Base-by-base conservation (phyloP, 257 asterid genomes). In the Phtheirospermum japonicum region DNA sequence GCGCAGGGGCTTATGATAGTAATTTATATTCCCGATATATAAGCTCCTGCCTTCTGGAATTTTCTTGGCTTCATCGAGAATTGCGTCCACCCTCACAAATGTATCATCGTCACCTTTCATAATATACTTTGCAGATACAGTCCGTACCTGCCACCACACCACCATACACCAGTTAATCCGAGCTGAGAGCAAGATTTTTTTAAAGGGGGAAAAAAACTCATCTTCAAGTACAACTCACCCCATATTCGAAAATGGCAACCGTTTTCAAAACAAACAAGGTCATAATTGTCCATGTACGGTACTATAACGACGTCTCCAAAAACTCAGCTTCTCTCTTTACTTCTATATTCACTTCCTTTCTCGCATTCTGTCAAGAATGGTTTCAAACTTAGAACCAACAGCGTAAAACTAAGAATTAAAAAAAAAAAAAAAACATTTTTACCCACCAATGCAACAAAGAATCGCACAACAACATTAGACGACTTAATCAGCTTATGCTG, bases 101-200 rank as follows among this genome's bases (percentile, higher is more conserved):
- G 96, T 88, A 68, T 90, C 98, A 33, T 90, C 98, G 23, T 90
- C 98, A 20, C 95, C 89, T 85, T 90, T 90, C 98, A 90, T 88
- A 17, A 90, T 76, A 70, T 85, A 76, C 70, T 84, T 80, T 0
- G 98, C 95, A 36, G 88, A 74, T 42, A 77, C 73, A 58, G 71
- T 79, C 62, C 80, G 79, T 43, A 88, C 83, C 97, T 87, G 79
- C 64, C 53, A 79, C 36, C 34, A 70, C 70, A 65, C 37, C 57
- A 30, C 16, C 63, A 3, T 18, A 14, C 32, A 50, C 7, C 19
- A 49, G 11, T 49, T 31, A 67, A 40, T 54, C 23, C 34, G 18
- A 31, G 46, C 51, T 46, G 13, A 19, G 26, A 58, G 32, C 13
- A 11, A 51, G 16, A 48, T 14, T 4, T 14, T n/a, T n/a, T n/a